Conservation (phyloP, 805 yeast genomes). For the Metschnikowia lachancei region DNA sequence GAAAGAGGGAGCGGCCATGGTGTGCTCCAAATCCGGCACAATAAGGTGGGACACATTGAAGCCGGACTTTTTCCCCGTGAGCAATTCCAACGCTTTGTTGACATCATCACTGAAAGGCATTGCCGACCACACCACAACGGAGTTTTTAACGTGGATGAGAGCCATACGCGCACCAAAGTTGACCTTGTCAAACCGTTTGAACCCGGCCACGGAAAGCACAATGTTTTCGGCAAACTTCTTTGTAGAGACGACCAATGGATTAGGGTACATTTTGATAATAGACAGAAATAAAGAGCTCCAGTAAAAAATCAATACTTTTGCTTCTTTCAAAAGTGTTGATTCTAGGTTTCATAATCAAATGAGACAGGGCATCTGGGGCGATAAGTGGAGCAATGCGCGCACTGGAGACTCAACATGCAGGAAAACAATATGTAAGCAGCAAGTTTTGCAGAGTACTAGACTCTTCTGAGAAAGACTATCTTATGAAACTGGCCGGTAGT, state of each 20-base stretch:
- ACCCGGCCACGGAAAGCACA: constrained; percentile 35
- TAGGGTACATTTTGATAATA: constrained; percentile 26
- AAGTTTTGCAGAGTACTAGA: neutral
- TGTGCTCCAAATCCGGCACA: constrained; percentile 64
- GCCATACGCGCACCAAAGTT: constrained; percentile 46
- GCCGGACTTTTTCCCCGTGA: constrained; percentile 29
- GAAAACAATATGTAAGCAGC: neutral
- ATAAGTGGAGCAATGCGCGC: constrained; percentile 2
- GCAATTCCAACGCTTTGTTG: constrained; percentile 35
- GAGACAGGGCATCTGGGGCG: neutral
- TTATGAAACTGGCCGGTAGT: too few species aligned
- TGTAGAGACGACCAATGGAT: constrained; percentile 29
- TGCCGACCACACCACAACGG: constrained; percentile 50
- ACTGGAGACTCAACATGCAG: neutral
- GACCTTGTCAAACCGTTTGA: constrained; percentile 29
- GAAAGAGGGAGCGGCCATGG: constrained; percentile 57
- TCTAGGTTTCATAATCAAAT: neutral
- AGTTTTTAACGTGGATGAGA: constrained; percentile 29
- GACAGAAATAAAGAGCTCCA: neutral
- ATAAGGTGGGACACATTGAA: constrained; percentile 48
- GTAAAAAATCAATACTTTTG: neutral
- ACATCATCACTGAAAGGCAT: constrained; percentile 53
- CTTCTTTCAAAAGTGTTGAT: too few species aligned
- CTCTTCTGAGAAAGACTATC: too few species aligned
- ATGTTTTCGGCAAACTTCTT: constrained; percentile 34